phyloP scores from a whole-genome alignment of 768 basidiomycete species.

The Serendipita indica region DNA sequence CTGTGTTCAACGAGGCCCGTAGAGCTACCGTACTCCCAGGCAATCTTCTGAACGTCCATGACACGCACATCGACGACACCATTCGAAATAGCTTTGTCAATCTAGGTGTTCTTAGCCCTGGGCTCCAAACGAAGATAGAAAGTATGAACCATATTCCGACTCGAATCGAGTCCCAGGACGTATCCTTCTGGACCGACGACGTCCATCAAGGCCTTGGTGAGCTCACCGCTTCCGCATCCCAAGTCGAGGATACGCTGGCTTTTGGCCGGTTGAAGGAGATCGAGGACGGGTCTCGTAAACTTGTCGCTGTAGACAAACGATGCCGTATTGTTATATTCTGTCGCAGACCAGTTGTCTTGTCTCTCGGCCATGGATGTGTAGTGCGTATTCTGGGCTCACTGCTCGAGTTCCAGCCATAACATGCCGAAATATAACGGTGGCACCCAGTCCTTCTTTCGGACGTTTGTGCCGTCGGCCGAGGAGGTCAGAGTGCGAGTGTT shows the following conservation, averaged over 20 bases:
- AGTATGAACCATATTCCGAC: slow-evolving; percentile 50
- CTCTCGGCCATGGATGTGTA: not conserved
- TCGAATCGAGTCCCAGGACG: slow-evolving; percentile 57
- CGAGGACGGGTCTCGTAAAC: slow-evolving; percentile 38
- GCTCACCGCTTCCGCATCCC: slow-evolving; percentile 73
- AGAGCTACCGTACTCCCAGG: slow-evolving; percentile 9
- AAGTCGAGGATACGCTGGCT: slow-evolving; percentile 63
- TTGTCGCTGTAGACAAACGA: slow-evolving; percentile 52
- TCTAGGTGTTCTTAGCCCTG: slow-evolving; percentile 27
- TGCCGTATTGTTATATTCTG: slow-evolving; percentile 45
- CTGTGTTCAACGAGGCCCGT: not conserved
- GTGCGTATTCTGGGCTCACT: too few species aligned
- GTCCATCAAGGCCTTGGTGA: slow-evolving; percentile 43
- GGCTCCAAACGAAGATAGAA: too few species aligned
- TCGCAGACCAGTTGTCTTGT: slow-evolving; percentile 39
- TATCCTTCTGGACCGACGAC: slow-evolving; percentile 35
- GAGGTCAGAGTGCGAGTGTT: too few species aligned
- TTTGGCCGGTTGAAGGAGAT: slow-evolving; percentile 41
- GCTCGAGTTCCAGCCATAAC: too few species aligned
- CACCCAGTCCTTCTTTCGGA: too few species aligned
- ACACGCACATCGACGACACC: slow-evolving; percentile 35
- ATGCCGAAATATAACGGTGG: too few species aligned
- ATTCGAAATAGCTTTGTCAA: slow-evolving; percentile 35
- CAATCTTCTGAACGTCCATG: slow-evolving; percentile 27
- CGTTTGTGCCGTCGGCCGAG: too few species aligned